Base-by-base conservation (phyloP, 805 yeast genomes). In the Metschnikowia reukaufii region DNA sequence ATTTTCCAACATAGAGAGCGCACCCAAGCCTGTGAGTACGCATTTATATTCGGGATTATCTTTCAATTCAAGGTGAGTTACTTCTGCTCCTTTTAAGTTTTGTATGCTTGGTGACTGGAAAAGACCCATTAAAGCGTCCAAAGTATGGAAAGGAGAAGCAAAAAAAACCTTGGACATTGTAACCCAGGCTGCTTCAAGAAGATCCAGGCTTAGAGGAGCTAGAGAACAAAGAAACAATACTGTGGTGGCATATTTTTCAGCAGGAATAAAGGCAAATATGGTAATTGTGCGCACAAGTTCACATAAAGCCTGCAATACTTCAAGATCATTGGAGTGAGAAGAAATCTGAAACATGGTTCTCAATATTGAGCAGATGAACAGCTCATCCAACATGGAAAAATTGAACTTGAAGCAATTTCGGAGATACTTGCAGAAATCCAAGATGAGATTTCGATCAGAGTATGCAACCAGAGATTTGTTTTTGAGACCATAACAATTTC, bases 351-450 rank as follows among this genome's bases (percentile, higher is more conserved):
- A 66, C 1, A 70, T 56, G 19, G 57, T 59, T 9, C 59, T 52
- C 18, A 80, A 49, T 3, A 78, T 54, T 12, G 56, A 45, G 1
- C 56, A 50, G 7, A 67, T 62, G 4, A 70, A 57, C 2, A 47
- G 42, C 25, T 73, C 79, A 29, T 74, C 77, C 45, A 79, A 66
- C 3, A 72, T 54, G 15, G 72, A 67, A 51, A 71, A 72, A 51
- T 76, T 81, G 63, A 65, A 75, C 54, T 75, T 74, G 36, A 82
- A 61, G 45, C 81, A 73, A 46, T 74, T 74, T 23, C 62, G 64
- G 9, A 76, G 59, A 55, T 73, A 77, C 1, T 54, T 49, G 31
- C 79, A 48, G 15, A 58, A 45, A 13, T 38, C 27, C 27, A 35
- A 10, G 6, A 36, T 35, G 20, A 40, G 41, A 16, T 10, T 13